Base-by-base conservation (phyloP, 345 rosid species). In the Trapa bicornis region DNA sequence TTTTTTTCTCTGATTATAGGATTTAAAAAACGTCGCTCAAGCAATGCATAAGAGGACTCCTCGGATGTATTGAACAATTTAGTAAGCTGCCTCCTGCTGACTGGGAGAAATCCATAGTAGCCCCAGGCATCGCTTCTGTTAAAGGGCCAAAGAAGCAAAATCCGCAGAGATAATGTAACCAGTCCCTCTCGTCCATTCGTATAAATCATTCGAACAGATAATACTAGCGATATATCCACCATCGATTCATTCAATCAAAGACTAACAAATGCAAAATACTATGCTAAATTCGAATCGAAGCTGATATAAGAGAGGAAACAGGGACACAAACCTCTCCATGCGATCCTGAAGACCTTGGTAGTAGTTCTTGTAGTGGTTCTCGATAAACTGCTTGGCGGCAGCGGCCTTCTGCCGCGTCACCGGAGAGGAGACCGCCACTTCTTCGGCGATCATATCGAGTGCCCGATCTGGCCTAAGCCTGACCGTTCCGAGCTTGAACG, bases 331-430 rank as follows among this genome's bases (percentile, higher is more conserved):
- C 97, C 98, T 88, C 70, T 93, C 98, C 82, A 72, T 84, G 48
- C 98, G 97, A 73, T 93, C 98, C 78, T 83, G 97, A 68, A 93
- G 71, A 53, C 97, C 97, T 84, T 93, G 98, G 77, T 84, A 82
- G 79, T 88, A 75, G 66, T 93, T 93, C 81, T 90, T 93, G 67
- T 90, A 93, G 74, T 93, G 97, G 79, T 93, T 93, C 92, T 93
- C 98, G 17, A 93, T 93, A 69, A 93, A 93, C 81, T 93, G 97
- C 68, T 93, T 93, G 36, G 97, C 98, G 32, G 98, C 98, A 32
- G 96, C 98, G 1, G 98, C 92, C 66, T 93, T 93, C 85, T 93
- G 98, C 69, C 89, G 48, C 48, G 48, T 45, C 48, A 93, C 96
- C 65, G 98, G 98, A 1, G 98, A 93, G 4, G 98, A 93, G 67